phyloP scores from a whole-genome alignment of 192 early-diverging fungal species.

The Podila minutissima region DNA sequence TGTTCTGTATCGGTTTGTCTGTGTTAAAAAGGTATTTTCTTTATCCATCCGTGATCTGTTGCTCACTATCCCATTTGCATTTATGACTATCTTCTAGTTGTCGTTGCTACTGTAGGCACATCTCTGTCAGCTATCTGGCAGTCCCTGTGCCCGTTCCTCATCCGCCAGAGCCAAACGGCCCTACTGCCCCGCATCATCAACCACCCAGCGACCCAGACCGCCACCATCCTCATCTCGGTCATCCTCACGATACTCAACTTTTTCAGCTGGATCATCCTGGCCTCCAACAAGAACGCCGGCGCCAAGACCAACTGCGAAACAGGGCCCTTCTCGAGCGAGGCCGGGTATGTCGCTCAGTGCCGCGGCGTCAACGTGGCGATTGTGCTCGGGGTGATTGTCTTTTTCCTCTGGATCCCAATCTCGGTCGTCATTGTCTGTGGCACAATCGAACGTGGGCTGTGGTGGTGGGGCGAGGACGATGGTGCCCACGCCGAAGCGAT shows the following conservation, averaged over 20 bases:
- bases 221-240: slow-evolving; percentile 40
- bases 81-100: slow-evolving; percentile 7
- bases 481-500: slow-evolving; percentile 29
- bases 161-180: slow-evolving; percentile 38
- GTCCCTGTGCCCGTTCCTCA: slow-evolving; percentile 42
- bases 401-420: slow-evolving; percentile 49
- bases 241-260: slow-evolving; percentile 46
- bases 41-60: slow-evolving; percentile 4
- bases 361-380: slow-evolving; percentile 40
- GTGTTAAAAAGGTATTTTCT: background rate
- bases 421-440: slow-evolving; percentile 49
- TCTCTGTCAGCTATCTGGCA: slow-evolving; percentile 43
- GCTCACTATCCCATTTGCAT: background rate
- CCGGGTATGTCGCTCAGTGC: slow-evolving; percentile 27
- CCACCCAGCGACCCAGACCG: slow-evolving; percentile 43
- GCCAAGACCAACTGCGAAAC: slow-evolving; percentile 17
- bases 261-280: slow-evolving; percentile 45
- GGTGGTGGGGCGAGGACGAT: slow-evolving; percentile 53
- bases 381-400: slow-evolving; percentile 23
- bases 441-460: slow-evolving; percentile 45
- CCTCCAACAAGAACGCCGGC: slow-evolving; percentile 17
- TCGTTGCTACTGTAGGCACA: slow-evolving; percentile 33
- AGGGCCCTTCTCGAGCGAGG: slow-evolving; percentile 3
- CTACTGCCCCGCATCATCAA: slow-evolving; percentile 44
- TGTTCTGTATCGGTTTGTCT: background rate